Base-by-base conservation (phyloP, 148 eudicot species). In the Nepenthes gracilis region DNA sequence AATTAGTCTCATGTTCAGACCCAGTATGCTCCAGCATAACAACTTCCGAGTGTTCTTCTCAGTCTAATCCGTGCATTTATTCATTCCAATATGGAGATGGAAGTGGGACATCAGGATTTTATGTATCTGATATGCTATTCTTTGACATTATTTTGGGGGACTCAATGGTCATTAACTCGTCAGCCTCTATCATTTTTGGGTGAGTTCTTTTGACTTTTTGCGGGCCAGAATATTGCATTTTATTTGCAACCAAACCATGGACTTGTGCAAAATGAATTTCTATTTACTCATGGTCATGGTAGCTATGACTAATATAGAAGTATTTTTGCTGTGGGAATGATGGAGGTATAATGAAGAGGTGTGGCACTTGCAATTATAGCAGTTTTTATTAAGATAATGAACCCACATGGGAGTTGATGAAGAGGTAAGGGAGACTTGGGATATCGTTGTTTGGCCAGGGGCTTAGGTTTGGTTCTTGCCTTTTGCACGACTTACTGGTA, bases 151-250 rank as follows among this genome's bases (percentile, higher is more conserved):
- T 93, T 61, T 59, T 84, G 32, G 95, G 91, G 58, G 52, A 81
- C 62, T 74, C 94, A 33, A 60, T 80, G 69, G 54, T 71, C 52
- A 85, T 78, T 33, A 93, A 93, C 75, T 78, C 96, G 63, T 86
- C 96, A 9, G 87, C 96, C 62, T 74, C 91, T 14, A 74, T 93
- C 40, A 83, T 89, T 53, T 93, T 93, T 12, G 98, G 96, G 98
- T 93, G 60, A 79, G 79, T 38, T 54, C 35, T 33, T 3, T 4
- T 54, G 35, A 15, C 15, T 52, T 54, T 54, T 54, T 54, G 53
- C n/a, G 0, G 15, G 53, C 6, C 12, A 5, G 11, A 49, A 11
- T 49, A 40, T 3, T 40, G 8, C 45, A 40, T 40, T 40, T 40
- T 40, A 40, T 40, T 23, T 40, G 45, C 4, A 40, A 40, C 8